Percentiles rank a stretch among this genome's conserved stretches.
These are phyloP conservation scores for Cladosporium sp. DNA, from an alignment of 2,329 filamentous ascomycete species.

Conservation along the genomic window DNA sequence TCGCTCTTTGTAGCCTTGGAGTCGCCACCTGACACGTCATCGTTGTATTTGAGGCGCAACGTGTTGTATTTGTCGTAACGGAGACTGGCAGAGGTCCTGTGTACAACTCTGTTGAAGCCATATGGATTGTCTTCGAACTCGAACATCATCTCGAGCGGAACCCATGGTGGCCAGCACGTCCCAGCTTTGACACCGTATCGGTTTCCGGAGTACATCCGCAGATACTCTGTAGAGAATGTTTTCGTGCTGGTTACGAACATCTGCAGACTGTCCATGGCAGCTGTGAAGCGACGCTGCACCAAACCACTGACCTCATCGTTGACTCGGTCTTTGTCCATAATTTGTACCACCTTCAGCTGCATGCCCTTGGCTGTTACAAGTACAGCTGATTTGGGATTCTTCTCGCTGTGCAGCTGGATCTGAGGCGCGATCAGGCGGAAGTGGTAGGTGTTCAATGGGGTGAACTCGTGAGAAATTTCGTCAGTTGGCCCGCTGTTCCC, in stretches of 20 bases:
- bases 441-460: slow-evolving; percentile 90
- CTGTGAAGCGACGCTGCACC: slow-evolving; percentile 88
- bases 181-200: slow-evolving; percentile 83
- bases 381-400: slow-evolving; percentile 95
- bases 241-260: slow-evolving; percentile 97
- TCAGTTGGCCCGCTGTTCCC: slow-evolving; percentile 48
- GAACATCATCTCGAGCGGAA: slow-evolving; percentile 97
- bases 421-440: slow-evolving; percentile 94
- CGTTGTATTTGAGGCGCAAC: slow-evolving; percentile 93
- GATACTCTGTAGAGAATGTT: slow-evolving; percentile 78
- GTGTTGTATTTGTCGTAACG: slow-evolving; percentile 99
- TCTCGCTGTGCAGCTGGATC: slow-evolving; percentile 97
- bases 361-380: slow-evolving; percentile 96
- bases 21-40: slow-evolving; percentile 73
- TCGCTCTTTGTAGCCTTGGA: slow-evolving; percentile 44
- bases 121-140: slow-evolving; percentile 92
- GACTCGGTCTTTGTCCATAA: slow-evolving; percentile 94
- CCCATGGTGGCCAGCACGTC: slow-evolving; percentile 95
- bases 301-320: slow-evolving; percentile 92
- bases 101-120: slow-evolving; percentile 96
- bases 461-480: slow-evolving; percentile 84
- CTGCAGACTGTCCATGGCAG: slow-evolving; percentile 96
- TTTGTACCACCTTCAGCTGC: slow-evolving; percentile 95
- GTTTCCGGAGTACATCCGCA: slow-evolving; percentile 93
- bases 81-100: slow-evolving; percentile 92